Percentiles rank a stretch among this genome's conserved stretches.
Evolutionary conservation across 2,329 filamentous ascomycete species (phyloP).

Genomic region (Lizonia empirigonia): DNA sequence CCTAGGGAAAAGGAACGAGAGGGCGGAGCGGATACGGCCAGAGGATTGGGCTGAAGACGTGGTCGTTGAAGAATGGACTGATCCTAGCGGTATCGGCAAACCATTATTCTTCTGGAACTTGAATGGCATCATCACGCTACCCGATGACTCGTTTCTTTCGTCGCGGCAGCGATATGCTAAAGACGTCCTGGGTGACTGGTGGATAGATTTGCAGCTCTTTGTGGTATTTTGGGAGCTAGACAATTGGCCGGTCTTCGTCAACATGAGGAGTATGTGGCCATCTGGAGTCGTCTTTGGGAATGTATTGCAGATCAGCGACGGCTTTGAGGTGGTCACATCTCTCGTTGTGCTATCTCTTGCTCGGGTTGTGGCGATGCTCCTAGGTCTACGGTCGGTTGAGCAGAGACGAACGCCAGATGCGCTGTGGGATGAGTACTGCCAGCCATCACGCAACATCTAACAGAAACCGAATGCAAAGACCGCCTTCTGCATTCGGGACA

Average conservation of each 20-base stretch:
- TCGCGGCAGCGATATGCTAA: neutral
- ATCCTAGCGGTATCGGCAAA: conserved; percentile 54
- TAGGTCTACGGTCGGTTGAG: conserved; percentile 12
- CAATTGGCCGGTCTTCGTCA: conserved; percentile 40
- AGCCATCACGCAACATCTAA: neutral
- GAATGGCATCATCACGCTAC: conserved; percentile 45
- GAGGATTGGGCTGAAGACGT: conserved; percentile 39
- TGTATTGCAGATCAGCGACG: neutral
- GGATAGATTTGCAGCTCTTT: conserved; percentile 32
- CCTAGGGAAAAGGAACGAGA: neutral
- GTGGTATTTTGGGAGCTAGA: conserved; percentile 39
- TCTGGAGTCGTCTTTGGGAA: neutral
- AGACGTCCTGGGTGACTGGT: conserved; percentile 15
- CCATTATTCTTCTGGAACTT: conserved; percentile 59
- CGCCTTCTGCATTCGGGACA: neutral
- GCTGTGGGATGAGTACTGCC: conserved; percentile 14
- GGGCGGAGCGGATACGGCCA: neutral
- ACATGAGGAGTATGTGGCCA: neutral
- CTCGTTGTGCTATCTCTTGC: conserved; percentile 7
- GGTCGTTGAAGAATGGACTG: conserved; percentile 56
- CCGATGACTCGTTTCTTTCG: neutral
- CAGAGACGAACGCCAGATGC: conserved; percentile 14
- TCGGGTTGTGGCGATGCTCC: neutral
- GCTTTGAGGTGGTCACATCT: conserved; percentile 6
- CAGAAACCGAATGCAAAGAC: neutral